Evolutionary conservation across 2,329 filamentous ascomycete genomes (phyloP), one percentile per base, ranked within the genome.

Genomic region (Blumeria hordei): DNA sequence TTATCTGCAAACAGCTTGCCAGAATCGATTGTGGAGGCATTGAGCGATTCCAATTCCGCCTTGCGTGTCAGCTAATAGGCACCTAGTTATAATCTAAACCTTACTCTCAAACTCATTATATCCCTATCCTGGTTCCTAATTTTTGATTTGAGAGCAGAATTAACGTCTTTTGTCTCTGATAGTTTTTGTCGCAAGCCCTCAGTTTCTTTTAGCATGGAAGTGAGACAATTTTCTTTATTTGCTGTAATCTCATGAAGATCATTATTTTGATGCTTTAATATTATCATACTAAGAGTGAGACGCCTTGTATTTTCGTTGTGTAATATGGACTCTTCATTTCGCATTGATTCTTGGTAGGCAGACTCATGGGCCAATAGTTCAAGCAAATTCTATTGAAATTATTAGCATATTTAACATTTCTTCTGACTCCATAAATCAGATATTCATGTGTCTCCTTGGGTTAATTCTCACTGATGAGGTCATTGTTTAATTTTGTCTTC

Each of bases 291-390:
- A 58, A 90, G 73, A 60, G 78, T 78, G 54, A 87, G 68, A 59
- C 80, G 75, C 51, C 88, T 80, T 41, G 77, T 72, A 57, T 81
- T 78, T 66, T 96, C 88, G 59, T 87, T 79, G 62, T 85, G 84
- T 60, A 78, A 70, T 55, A 93, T 72, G 10, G 81, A 70, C 54
- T 85, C 76, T 37, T 83, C 75, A 55, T 80, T 72, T 60, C 82
- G 78, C 55, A 76, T 68, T 59, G 74, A 76, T 57, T 75, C 73
- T 60, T 83, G 78, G 65, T 88, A 85, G 61, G 77, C 77, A 58
- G 83, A 69, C 65, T 93, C 85, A 54, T 88, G 74, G 50, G 36
- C 55, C 55, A 65, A 62, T n/a, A 63, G 61, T 56, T 61, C 62
- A 12, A 62, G 59, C n/a, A 65, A 55, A 53, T 62, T 58, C 64